phyloP scores from a whole-genome alignment of 176 grass and related monocot genomes.

The Oryza coarctata region DNA sequence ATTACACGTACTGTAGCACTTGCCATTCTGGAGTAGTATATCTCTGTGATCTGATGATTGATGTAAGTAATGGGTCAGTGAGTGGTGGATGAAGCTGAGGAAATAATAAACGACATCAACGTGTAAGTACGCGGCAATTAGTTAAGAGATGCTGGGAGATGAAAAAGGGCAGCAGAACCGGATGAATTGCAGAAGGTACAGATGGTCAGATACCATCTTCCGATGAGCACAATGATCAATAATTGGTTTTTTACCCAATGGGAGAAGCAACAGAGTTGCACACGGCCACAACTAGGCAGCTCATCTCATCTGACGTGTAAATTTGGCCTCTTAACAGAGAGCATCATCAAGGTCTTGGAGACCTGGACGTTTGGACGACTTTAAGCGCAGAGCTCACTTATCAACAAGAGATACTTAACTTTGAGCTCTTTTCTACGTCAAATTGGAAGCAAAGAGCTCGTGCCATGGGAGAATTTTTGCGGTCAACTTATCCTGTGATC shows the following conservation, averaged over 20 bases:
- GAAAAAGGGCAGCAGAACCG: not conserved
- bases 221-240: not conserved
- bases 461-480: not conserved
- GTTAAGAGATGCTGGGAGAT: not conserved
- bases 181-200: not conserved
- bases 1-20: not conserved
- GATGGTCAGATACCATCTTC: not conserved
- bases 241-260: not conserved
- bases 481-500: not conserved
- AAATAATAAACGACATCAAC: not conserved
- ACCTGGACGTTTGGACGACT: not conserved
- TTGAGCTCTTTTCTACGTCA: not conserved
- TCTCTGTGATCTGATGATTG: not conserved
- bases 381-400: not conserved
- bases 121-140: not conserved
- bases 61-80: not conserved
- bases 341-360: not conserved
- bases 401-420: not conserved
- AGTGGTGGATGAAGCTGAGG: not conserved
- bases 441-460: not conserved
- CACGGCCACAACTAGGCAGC: not conserved
- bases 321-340: not conserved
- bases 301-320: not conserved
- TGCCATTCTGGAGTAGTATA: not conserved
- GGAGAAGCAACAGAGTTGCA: slow-evolving; percentile 7